These are phyloP conservation scores for Rhypophila decipiens DNA, from an alignment of 495 filamentous ascomycete genomes.

Conservation along the genomic window DNA sequence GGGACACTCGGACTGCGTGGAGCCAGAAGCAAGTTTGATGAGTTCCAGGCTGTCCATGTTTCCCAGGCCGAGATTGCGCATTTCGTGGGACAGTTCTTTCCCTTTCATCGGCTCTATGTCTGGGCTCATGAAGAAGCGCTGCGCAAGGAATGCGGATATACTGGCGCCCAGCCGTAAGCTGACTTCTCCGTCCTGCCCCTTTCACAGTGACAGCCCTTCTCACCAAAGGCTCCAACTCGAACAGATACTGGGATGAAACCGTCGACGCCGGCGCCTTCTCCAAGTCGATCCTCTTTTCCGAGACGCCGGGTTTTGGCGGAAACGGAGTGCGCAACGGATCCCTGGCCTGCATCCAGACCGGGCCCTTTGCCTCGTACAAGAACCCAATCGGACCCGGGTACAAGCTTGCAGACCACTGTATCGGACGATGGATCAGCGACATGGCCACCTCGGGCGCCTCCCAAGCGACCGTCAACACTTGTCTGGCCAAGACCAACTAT, in stretches of 20 bases:
- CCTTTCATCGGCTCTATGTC: constrained; percentile 45
- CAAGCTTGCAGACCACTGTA: constrained; percentile 21
- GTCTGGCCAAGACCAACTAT: constrained; percentile 11
- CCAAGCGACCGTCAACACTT: neutral
- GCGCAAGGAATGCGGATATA: constrained; percentile 39
- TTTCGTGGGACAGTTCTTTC: constrained; percentile 31
- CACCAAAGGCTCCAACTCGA: constrained; percentile 41
- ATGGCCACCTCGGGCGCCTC: neutral
- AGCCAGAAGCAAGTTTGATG: constrained; percentile 13
- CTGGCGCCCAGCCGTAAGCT: constrained; percentile 37
- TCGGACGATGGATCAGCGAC: constrained; percentile 28
- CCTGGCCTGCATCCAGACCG: constrained; percentile 29
- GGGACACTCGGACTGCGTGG: constrained; percentile 11
- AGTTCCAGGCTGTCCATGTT: constrained; percentile 14
- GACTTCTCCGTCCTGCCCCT: too few relatives aligned
- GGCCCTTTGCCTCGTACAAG: constrained; percentile 34
- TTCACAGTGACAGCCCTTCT: constrained; percentile 48
- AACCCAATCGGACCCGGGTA: neutral
- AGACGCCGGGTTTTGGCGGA: constrained; percentile 36
- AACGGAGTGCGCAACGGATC: constrained; percentile 24
- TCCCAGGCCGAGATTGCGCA: constrained; percentile 9
- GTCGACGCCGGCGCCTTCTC: constrained; percentile 33
- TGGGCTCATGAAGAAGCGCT: constrained; percentile 37
- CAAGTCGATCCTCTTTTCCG: constrained; percentile 26
- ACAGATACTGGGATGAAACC: constrained; percentile 40